These are phyloP conservation scores for Fusarium nelsonii DNA, from an alignment of 2,329 filamentous ascomycete genomes.

Conservation along the genomic window DNA sequence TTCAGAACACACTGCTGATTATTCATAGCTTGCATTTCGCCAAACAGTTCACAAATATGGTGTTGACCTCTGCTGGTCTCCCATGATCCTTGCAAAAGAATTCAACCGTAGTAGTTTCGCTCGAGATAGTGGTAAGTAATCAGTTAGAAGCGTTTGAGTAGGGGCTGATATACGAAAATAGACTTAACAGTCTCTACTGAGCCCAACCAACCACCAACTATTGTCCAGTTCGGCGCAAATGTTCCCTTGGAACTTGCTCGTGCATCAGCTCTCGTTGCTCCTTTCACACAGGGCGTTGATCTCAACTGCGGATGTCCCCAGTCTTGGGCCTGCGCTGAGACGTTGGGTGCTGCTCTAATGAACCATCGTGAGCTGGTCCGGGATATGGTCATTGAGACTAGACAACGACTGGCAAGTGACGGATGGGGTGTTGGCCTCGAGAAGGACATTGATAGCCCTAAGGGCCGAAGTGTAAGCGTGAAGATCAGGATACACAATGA, in stretches of 20 bases:
- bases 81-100: slow-evolving; percentile 78
- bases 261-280: slow-evolving; percentile 71
- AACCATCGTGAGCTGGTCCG: slow-evolving; percentile 72
- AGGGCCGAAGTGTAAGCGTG: slow-evolving; percentile 72
- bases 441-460: slow-evolving; percentile 57
- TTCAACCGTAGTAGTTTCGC: slow-evolving; percentile 73
- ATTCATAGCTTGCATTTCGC: slow-evolving; percentile 72
- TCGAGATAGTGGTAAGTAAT: slow-evolving; percentile 66
- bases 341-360: slow-evolving; percentile 77
- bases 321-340: slow-evolving; percentile 77
- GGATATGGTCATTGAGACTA: slow-evolving; percentile 72
- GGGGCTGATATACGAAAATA: slow-evolving; percentile 37
- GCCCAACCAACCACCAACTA: slow-evolving; percentile 67
- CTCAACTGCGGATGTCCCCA: slow-evolving; percentile 81
- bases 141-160: neutral
- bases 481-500: slow-evolving; percentile 78
- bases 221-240: slow-evolving; percentile 76
- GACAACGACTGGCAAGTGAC: slow-evolving; percentile 62
- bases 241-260: slow-evolving; percentile 71
- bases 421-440: slow-evolving; percentile 65
- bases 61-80: slow-evolving; percentile 76
- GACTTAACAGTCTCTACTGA: slow-evolving; percentile 72
- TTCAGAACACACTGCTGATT: neutral
- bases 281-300: slow-evolving; percentile 73
- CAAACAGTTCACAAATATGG: slow-evolving; percentile 74